Evolutionary conservation across 2,329 filamentous ascomycete genomes (phyloP).

Genomic region (Pseudohalonectria lignicola): DNA sequence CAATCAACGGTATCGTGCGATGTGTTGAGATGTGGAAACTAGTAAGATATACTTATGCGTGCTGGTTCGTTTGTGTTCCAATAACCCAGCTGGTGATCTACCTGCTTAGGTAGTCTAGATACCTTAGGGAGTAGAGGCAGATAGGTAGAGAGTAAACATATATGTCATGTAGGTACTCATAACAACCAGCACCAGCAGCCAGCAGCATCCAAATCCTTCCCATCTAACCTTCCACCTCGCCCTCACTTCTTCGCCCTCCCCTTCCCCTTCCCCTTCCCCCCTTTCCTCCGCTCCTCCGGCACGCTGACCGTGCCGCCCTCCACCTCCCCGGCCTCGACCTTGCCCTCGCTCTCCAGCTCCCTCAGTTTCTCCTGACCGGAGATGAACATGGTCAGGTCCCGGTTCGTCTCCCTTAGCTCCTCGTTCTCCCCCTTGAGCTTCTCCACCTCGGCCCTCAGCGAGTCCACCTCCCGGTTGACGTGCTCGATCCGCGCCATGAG

Average conservation of each 20-base stretch:
- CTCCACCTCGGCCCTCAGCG: slow-evolving; percentile 43
- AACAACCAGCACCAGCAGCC: too few relatives aligned
- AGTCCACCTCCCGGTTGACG: slow-evolving; percentile 51
- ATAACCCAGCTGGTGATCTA: too few relatives aligned
- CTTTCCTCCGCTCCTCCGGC: slow-evolving; percentile 34
- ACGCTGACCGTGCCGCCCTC: slow-evolving; percentile 62
- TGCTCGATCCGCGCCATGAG: slow-evolving; percentile 74
- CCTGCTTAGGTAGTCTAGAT: background rate
- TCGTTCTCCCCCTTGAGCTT: slow-evolving; percentile 50
- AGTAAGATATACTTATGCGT: too few relatives aligned
- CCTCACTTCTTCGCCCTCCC: slow-evolving; percentile 31
- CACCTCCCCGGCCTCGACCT: slow-evolving; percentile 57
- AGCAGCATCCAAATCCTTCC: too few relatives aligned
- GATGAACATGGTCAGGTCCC: slow-evolving; percentile 81
- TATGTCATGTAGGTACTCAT: too few relatives aligned
- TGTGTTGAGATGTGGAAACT: too few relatives aligned
- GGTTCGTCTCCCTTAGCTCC: slow-evolving; percentile 76
- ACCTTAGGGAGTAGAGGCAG: background rate
- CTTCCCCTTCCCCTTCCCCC: slow-evolving; percentile 39
- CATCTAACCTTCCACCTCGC: too few relatives aligned
- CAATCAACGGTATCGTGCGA: too few relatives aligned
- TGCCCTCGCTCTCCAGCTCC: slow-evolving; percentile 51
- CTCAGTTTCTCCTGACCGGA: slow-evolving; percentile 71
- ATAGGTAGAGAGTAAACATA: too few relatives aligned
- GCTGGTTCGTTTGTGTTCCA: too few relatives aligned